phyloP scores from a whole-genome alignment of 1,284 basidiomycete genomes.

The Porogramme epimiltina region DNA sequence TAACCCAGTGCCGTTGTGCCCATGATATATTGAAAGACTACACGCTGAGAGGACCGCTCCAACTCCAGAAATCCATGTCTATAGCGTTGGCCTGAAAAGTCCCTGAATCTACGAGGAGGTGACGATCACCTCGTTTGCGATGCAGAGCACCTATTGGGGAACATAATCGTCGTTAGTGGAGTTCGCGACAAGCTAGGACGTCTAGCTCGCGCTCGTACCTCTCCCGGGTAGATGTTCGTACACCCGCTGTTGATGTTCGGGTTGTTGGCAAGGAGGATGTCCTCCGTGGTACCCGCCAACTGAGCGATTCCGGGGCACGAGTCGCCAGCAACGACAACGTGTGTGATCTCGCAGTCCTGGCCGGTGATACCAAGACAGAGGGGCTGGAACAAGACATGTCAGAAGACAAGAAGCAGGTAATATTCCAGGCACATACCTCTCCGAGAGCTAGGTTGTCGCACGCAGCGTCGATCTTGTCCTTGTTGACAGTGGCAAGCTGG shows the following conservation, averaged over 20 bases:
- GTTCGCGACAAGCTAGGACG: background rate
- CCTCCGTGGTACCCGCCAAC: conserved; percentile 37
- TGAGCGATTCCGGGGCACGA: conserved; percentile 42
- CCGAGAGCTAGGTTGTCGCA: conserved; percentile 60
- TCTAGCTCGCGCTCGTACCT: conserved; percentile 4
- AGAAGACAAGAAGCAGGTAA: background rate
- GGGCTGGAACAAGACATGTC: background rate
- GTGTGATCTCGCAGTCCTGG: conserved; percentile 16
- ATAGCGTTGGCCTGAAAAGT: no score
- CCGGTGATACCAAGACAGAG: conserved; percentile 20
- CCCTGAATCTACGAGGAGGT: conserved; percentile 1
- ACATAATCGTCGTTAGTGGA: background rate
- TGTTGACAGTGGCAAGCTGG: conserved; percentile 66
- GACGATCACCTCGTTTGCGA: conserved; percentile 7
- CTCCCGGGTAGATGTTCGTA: conserved; percentile 36
- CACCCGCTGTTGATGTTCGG: conserved; percentile 51
- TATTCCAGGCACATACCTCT: conserved; percentile 25
- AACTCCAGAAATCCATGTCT: no score
- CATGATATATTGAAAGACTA: no score
- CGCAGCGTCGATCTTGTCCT: conserved; percentile 42
- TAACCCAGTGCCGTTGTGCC: no score
- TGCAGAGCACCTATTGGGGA: conserved; percentile 1
- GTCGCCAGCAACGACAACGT: conserved; percentile 39
- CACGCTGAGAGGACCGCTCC: no score
- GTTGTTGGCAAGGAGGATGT: conserved; percentile 53